A percentile compares a stretch with the other conserved stretches of the same genome.
These are phyloP conservation scores for Pseudomonodictys pantanalensis DNA, from an alignment of 495 filamentous ascomycete species.

Conservation along the genomic window DNA sequence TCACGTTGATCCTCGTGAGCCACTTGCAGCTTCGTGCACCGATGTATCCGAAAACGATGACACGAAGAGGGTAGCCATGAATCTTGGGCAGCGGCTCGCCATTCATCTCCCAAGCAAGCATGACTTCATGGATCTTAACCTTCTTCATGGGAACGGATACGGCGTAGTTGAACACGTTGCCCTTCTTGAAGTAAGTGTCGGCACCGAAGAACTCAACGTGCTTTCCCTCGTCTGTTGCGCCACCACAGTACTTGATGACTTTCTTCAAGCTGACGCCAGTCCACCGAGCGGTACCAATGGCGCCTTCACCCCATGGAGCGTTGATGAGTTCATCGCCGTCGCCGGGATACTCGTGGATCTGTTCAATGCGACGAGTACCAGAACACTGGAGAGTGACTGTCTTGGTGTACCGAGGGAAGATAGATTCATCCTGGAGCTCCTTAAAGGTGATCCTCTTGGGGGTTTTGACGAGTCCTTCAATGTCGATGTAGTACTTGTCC, in stretches of 20 bases:
- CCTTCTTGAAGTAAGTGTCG: conserved; percentile 67
- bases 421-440: conserved; percentile 55
- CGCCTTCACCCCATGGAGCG: conserved; percentile 62
- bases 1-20: conserved; percentile 55
- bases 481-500: conserved; percentile 49
- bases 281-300: conserved; percentile 63
- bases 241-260: conserved; percentile 64
- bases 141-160: conserved; percentile 64
- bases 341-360: conserved; percentile 60
- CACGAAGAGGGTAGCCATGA: conserved; percentile 62
- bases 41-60: conserved; percentile 63
- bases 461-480: conserved; percentile 57
- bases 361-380: conserved; percentile 66
- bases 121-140: conserved; percentile 62
- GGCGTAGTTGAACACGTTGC: conserved; percentile 59
- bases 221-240: conserved; percentile 51
- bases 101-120: conserved; percentile 72
- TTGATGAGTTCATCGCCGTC: conserved; percentile 69
- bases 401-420: conserved; percentile 56
- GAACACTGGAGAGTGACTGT: conserved; percentile 64
- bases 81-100: conserved; percentile 62
- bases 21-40: conserved; percentile 58
- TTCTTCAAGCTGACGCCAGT: conserved; percentile 63
- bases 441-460: conserved; percentile 54
- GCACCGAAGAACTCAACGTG: conserved; percentile 65